These are phyloP conservation scores for Ogataea pilisensis DNA, from an alignment of 805 yeast genomes.

Conservation along the genomic window DNA sequence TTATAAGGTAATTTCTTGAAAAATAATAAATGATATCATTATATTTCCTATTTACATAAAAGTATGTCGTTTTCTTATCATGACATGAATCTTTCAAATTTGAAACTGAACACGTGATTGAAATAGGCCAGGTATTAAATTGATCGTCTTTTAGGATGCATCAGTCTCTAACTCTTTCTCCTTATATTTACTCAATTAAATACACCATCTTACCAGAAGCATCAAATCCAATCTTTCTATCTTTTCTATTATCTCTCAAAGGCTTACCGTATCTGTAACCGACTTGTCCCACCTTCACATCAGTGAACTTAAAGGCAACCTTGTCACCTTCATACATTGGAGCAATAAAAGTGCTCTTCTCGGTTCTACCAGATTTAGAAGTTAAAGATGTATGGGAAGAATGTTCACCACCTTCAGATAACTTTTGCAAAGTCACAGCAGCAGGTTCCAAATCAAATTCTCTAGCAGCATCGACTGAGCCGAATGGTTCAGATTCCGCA, in stretches of 20 bases:
- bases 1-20: too few relatives aligned
- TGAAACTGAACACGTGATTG: background rate
- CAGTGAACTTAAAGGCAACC: slow-evolving; percentile 66
- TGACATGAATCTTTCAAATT: background rate
- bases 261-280: slow-evolving; percentile 92
- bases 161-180: background rate
- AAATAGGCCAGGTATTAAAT: background rate
- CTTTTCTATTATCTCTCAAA: slow-evolving; percentile 83
- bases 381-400: slow-evolving; percentile 32
- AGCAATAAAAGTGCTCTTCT: slow-evolving; percentile 46
- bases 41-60: slow-evolving; percentile 5
- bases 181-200: slow-evolving; percentile 20
- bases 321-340: slow-evolving; percentile 66
- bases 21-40: background rate
- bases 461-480: slow-evolving; percentile 91
- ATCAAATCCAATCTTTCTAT: slow-evolving; percentile 70
- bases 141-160: background rate
- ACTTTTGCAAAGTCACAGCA: slow-evolving; percentile 62
- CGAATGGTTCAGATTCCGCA: slow-evolving; percentile 93
- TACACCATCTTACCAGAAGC: slow-evolving; percentile 55
- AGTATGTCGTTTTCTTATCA: background rate
- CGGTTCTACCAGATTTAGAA: slow-evolving; percentile 11
- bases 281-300: slow-evolving; percentile 75
- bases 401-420: slow-evolving; percentile 57
- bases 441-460: slow-evolving; percentile 87